Evolutionary conservation across 2,329 filamentous ascomycete genomes (phyloP), one percentile per base, ranked within the genome.

Genomic region (Epichloe elymi): DNA sequence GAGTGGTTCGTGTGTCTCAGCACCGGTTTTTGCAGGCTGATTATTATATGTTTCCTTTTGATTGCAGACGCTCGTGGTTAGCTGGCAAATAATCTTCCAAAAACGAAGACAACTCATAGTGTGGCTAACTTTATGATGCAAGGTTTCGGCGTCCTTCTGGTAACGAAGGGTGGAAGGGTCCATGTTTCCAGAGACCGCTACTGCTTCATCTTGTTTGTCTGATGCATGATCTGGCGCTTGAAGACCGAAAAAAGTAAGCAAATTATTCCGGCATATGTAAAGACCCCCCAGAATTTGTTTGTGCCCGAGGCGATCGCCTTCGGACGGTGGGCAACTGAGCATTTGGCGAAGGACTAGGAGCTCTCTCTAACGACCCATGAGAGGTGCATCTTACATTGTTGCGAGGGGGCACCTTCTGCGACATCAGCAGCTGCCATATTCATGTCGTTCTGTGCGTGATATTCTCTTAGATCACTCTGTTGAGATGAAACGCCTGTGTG

Each of bases 341-440:
- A 30, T 30, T 30, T 11, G 26, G 26, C 26, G 26, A 30, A 30
- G 26, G 26, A 30, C 26, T 30, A 30, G 8, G 3, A 30, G 26
- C 8, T 10, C 26, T 10, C 26, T 30, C 8, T 30, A 11, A 11
- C 26, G 8, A 30, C 8, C 11, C 26, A 30, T 10, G 7, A 30
- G 11, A 39, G 45, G 11, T n/a, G 20, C 14, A 6, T 45, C 48
- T 53, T 47, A 49, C 51, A 15, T n/a, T 23, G 36, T 20, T 43
- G 37, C 30, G 17, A 19, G 23, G 39, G 37, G 30, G 26, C 37
- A n/a, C 17, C 11, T 19, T 49, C 20, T 26, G 40, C 40, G n/a
- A 20, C 41, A 30, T 49, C 41, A 4, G 19, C 33, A 26, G 48
- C 40, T 8, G 53, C 40, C 51, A 53, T 55, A 2, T n/a, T 15